Base-by-base conservation (phyloP, 2,329 filamentous ascomycete species). In the Diaporthe ilicicola region DNA sequence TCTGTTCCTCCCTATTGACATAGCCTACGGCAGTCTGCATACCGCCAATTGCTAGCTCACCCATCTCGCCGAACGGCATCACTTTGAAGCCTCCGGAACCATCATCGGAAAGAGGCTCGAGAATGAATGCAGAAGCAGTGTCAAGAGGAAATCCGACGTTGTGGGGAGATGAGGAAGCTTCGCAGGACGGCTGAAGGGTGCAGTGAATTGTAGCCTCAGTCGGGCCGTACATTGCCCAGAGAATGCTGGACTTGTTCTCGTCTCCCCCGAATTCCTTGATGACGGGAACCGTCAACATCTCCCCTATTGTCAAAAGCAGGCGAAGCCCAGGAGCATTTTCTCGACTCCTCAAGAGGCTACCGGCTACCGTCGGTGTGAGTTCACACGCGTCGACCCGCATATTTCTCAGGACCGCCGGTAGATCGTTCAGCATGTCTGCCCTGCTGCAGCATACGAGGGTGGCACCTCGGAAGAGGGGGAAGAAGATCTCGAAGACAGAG, bases 191-290 rank as follows among this genome's bases (percentile, higher is more conserved):
- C 74, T 94, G 91, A 5, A 96, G 81, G 0, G 94, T 97, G 78
- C 88, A 98, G 78, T 98, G 95, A 70, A 98, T 97, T 0, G 94
- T 90, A 9, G 94, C 94, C 82, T 98, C 95, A 0, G 95, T 98
- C 1, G 95, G 95, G 0, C 95, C 95, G 78, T 98, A 98, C 94
- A 97, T 97, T 42, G 91, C 95, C 88, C 94, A 95, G 0, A 98
- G 85, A 53, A 97, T 90, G 74, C 92, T 91, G 2, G 83, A 78
- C 9, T 81, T 81, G 0, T 77, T 77, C 0, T 80, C 77, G 12
- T 84, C 82, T 2, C 89, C 89, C 7, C 94, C 94, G 84, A 96
- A 98, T 77, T 97, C 94, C 44, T 89, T 83, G 27, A 97, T 86
- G 2, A 98, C 91, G 10, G 89, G 88, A 51, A 87, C 85, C 4